Conservation (phyloP, 2,329 filamentous ascomycete species). For the Xylariaceae sp. region DNA sequence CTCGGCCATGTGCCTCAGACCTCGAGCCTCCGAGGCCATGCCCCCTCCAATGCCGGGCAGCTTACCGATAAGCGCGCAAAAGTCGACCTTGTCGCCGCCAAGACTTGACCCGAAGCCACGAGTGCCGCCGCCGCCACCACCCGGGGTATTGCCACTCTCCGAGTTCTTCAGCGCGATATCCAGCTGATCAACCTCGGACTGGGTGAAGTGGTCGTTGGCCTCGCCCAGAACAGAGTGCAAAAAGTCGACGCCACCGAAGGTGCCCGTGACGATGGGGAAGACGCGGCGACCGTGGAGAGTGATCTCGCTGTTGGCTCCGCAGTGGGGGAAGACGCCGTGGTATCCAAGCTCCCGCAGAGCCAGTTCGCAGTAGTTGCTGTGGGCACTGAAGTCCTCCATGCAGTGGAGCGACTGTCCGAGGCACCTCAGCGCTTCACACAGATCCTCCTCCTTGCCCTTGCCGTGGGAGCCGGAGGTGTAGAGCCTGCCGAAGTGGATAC, state of each 20-base stretch:
- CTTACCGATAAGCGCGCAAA: constrained; percentile 67
- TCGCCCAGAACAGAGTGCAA: constrained; percentile 71
- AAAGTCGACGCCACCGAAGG: constrained; percentile 78
- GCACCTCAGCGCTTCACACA: constrained; percentile 73
- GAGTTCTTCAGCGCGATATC: constrained; percentile 67
- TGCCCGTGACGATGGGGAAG: constrained; percentile 66
- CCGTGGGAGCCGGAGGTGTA: constrained; percentile 60
- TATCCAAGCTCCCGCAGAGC: constrained; percentile 66
- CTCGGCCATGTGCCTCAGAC: constrained; percentile 57
- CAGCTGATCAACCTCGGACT: constrained; percentile 77
- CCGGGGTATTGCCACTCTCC: constrained; percentile 37
- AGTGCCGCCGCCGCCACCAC: constrained; percentile 26
- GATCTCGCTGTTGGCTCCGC: constrained; percentile 59
- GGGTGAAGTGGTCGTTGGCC: constrained; percentile 75
- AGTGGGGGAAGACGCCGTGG: constrained; percentile 64
- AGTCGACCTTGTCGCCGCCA: constrained; percentile 34
- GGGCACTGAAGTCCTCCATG: constrained; percentile 71
- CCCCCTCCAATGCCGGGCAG: constrained; percentile 63
- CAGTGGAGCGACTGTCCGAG: constrained; percentile 71
- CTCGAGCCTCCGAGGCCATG: constrained; percentile 58
- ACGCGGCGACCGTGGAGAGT: constrained; percentile 58
- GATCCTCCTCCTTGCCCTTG: constrained; percentile 63
- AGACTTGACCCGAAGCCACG: constrained; percentile 33
- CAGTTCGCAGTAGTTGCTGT: constrained; percentile 79
- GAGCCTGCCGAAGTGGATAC: constrained; percentile 69